Percentiles rank a stretch among this genome's conserved stretches.
Evolutionary conservation across 2,329 filamentous ascomycete species (phyloP).

Genomic region (Penicillium sp.): DNA sequence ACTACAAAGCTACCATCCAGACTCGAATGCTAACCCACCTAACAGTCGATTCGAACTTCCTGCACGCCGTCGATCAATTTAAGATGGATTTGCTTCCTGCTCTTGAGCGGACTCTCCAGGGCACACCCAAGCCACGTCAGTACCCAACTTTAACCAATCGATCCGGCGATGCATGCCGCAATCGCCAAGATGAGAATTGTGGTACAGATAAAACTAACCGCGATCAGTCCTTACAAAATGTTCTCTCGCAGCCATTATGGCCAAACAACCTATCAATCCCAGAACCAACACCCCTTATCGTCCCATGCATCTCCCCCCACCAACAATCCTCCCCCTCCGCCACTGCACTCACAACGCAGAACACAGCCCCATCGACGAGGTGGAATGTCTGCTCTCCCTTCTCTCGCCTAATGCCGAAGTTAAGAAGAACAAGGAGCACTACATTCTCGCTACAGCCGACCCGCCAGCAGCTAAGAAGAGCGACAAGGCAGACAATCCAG

Average conservation of each 20-base stretch:
- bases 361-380: slow-evolving; percentile 44
- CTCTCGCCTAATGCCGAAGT: slow-evolving; percentile 39
- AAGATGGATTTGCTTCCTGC: slow-evolving; percentile 85
- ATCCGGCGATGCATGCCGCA: background rate
- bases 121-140: slow-evolving; percentile 78
- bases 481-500: slow-evolving; percentile 20
- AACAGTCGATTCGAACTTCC: slow-evolving; percentile 78
- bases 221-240: slow-evolving; percentile 73
- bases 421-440: slow-evolving; percentile 51
- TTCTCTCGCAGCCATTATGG: slow-evolving; percentile 47
- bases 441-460: slow-evolving; percentile 48
- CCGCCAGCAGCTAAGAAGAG: slow-evolving; percentile 24
- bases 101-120: slow-evolving; percentile 80
- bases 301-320: slow-evolving; percentile 47
- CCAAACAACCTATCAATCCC: slow-evolving; percentile 38
- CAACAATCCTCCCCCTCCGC: slow-evolving; percentile 46
- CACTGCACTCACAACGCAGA: slow-evolving; percentile 50
- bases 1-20: slow-evolving; percentile 6
- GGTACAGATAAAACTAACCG: background rate
- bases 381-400: slow-evolving; percentile 47
- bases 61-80: slow-evolving; percentile 76
- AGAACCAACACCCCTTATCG: slow-evolving; percentile 41
- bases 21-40: slow-evolving; percentile 14
- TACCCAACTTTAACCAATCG: slow-evolving; percentile 14
- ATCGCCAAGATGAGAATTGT: background rate